phyloP scores from a whole-genome alignment of 176 grass and related monocot species.

The Hsuehochloa calcarea region DNA sequence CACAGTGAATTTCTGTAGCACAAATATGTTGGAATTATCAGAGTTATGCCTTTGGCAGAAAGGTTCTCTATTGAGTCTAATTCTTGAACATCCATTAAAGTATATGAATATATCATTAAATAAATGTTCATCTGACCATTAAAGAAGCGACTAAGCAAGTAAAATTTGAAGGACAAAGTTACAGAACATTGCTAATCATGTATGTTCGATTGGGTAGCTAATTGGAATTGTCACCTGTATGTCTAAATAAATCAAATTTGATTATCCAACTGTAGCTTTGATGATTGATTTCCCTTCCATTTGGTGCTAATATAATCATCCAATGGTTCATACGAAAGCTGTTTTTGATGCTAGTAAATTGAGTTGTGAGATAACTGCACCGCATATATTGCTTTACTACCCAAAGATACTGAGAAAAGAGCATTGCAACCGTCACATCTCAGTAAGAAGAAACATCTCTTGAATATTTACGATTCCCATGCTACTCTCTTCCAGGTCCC shows the following conservation, averaged over 20 bases:
- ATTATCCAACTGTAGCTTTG: background rate
- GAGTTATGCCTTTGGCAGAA: background rate
- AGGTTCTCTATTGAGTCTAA: background rate
- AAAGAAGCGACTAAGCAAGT: constrained; percentile 1
- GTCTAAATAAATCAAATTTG: background rate
- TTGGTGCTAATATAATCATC: constrained; percentile 14
- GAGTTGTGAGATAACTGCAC: constrained; percentile 10
- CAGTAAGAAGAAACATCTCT: background rate
- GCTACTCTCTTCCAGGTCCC: constrained; percentile 69
- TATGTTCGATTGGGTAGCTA: background rate
- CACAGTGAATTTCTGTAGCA: background rate
- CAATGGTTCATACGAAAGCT: background rate
- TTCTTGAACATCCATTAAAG: background rate
- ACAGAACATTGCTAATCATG: background rate
- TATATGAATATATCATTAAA: background rate
- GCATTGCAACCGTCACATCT: background rate
- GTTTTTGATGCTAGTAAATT: background rate
- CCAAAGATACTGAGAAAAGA: background rate
- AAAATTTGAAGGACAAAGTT: background rate
- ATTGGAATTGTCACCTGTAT: background rate
- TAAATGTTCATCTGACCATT: background rate
- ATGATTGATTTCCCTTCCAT: background rate
- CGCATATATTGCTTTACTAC: background rate
- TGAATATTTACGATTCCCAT: background rate
- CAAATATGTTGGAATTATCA: constrained; percentile 1